phyloP scores from a whole-genome alignment of 2,329 filamentous ascomycete genomes.

The Trichoderma hamatum region DNA sequence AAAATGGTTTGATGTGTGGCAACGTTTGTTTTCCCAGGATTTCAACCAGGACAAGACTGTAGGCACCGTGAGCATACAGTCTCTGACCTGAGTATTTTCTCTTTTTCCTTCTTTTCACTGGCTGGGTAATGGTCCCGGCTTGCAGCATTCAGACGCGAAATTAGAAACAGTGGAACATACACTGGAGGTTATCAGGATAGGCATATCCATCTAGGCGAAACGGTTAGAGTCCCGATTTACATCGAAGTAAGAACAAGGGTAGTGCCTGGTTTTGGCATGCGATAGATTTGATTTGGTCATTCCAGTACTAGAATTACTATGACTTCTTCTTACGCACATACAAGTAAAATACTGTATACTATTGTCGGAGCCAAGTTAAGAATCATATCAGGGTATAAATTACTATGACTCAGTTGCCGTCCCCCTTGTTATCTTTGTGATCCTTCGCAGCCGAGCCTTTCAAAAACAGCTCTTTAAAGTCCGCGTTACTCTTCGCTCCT shows the following conservation, averaged over 20 bases:
- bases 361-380: background rate
- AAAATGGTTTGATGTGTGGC: slow-evolving; percentile 75
- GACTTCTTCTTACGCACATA: background rate
- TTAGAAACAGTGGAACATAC: background rate
- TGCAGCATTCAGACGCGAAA: background rate
- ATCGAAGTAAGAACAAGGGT: background rate
- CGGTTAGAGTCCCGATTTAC: background rate
- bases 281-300: background rate
- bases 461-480: slow-evolving; percentile 60
- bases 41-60: slow-evolving; percentile 38
- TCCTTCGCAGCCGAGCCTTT: slow-evolving; percentile 29
- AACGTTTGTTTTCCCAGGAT: slow-evolving; percentile 66
- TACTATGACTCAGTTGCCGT: background rate
- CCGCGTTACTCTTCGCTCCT: slow-evolving; percentile 56
- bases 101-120: background rate
- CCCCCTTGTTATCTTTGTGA: slow-evolving; percentile 22
- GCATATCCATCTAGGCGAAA: slow-evolving; percentile 1
- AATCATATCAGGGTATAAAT: too few species aligned
- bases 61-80: background rate
- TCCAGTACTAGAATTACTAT: slow-evolving; percentile 1
- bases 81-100: background rate
- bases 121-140: background rate
- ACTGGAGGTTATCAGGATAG: slow-evolving; percentile 16
- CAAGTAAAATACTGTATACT: background rate
- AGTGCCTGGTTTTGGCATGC: background rate